These are phyloP conservation scores for Piper longum DNA, from an alignment of 164 flowering plant species.

Conservation along the genomic window DNA sequence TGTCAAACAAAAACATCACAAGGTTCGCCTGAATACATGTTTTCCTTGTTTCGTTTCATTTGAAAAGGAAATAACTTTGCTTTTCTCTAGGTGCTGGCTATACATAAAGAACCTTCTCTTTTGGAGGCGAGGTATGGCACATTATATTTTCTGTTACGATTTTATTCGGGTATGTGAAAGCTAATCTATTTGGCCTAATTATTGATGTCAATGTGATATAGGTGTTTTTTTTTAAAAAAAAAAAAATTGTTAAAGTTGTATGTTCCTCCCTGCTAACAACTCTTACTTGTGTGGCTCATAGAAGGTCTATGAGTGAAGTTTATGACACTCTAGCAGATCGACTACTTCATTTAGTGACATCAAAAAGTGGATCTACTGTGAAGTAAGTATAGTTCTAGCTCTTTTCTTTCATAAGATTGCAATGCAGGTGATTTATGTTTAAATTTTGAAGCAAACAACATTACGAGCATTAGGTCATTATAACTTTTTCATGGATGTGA, in stretches of 20 bases:
- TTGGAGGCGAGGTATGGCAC: conserved; percentile 41
- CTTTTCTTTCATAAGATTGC: neutral
- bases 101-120: conserved; percentile 22
- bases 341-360: conserved; percentile 48
- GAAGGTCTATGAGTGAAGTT: conserved; percentile 55
- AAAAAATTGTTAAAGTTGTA: neutral
- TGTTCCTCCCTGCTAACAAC: neutral
- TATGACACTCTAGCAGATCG: conserved; percentile 68
- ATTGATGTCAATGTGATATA: neutral
- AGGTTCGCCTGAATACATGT: conserved; percentile 18
- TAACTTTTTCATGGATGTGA: neutral
- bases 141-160: neutral
- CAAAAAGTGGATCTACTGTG: conserved; percentile 24
- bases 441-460: neutral
- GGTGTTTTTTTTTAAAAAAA: neutral
- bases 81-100: conserved; percentile 29
- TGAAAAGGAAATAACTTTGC: neutral
- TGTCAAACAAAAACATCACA: conserved; percentile 11
- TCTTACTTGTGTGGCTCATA: conserved; percentile 5
- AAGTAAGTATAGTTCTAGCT: conserved; percentile 41
- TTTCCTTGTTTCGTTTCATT: neutral
- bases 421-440: too few species aligned
- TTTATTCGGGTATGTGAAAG: neutral
- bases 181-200: neutral
- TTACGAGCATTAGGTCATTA: neutral